Evolutionary conservation across 495 filamentous ascomycete species (phyloP).

Genomic region (Aspergillus coremiiformis): DNA sequence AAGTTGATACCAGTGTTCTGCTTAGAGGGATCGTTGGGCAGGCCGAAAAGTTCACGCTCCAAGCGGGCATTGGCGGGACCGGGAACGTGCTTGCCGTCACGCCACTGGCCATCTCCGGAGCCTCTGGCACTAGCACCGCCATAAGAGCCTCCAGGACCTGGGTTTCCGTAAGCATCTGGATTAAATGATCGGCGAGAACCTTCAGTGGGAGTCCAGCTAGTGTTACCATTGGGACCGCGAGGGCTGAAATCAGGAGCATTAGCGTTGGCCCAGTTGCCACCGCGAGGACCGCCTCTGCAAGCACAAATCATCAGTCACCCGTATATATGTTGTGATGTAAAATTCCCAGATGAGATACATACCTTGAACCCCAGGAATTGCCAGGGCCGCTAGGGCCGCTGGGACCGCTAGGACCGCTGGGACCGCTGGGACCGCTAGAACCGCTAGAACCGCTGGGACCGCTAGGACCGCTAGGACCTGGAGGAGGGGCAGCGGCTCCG

Average conservation of each 20-base stretch:
- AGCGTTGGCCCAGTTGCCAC: slow-evolving; percentile 61
- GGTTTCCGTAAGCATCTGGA: slow-evolving; percentile 61
- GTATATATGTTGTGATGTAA: slow-evolving; percentile 2
- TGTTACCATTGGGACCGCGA: slow-evolving; percentile 48
- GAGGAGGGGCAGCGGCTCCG: too few species aligned
- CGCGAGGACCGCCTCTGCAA: slow-evolving; percentile 41
- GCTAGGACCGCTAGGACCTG: too few species aligned
- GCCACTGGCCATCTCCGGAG: slow-evolving; percentile 91
- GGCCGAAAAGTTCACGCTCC: slow-evolving; percentile 93
- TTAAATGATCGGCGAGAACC: slow-evolving; percentile 46
- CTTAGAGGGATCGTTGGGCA: slow-evolving; percentile 86
- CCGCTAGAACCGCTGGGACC: too few species aligned
- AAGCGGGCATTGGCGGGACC: slow-evolving; percentile 79
- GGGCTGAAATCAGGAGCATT: slow-evolving; percentile 61
- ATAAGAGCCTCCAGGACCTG: slow-evolving; percentile 44
- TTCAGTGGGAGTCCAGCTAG: slow-evolving; percentile 31
- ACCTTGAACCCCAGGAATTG: slow-evolving; percentile 32
- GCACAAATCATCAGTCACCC: slow-evolving; percentile 7
- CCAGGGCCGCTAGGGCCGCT: slow-evolving; percentile 27
- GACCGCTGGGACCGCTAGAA: too few species aligned
- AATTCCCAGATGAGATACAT: slow-evolving; percentile 14
- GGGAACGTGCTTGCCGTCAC: slow-evolving; percentile 90
- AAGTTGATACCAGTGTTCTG: slow-evolving; percentile 98
- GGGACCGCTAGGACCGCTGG: slow-evolving; percentile 19
- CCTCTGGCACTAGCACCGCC: slow-evolving; percentile 54